phyloP scores from a whole-genome alignment of 495 filamentous ascomycete species.

The Xanthoparmelia taractica region DNA sequence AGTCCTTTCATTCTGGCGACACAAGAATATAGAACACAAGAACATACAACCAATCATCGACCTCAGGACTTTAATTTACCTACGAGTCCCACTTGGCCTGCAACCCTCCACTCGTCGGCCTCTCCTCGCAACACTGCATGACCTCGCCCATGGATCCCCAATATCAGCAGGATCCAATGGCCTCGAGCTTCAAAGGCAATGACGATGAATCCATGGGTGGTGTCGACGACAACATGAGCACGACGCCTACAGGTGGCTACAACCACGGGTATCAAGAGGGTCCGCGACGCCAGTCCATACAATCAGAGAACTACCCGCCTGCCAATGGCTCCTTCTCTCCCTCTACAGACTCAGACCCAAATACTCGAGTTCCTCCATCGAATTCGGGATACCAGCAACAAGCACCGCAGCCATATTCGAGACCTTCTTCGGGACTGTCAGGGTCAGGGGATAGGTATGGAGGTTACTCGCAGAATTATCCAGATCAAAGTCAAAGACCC shows the following conservation, averaged over 20 bases:
- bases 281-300: conserved; percentile 37
- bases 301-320: conserved; percentile 39
- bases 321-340: conserved; percentile 37
- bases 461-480: conserved; percentile 34
- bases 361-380: conserved; percentile 28
- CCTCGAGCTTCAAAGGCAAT: conserved; percentile 20
- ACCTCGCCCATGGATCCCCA: conserved; percentile 24
- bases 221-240: conserved; percentile 33
- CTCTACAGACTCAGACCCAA: conserved; percentile 38
- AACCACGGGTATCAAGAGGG: conserved; percentile 34
- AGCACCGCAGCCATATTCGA: conserved; percentile 36
- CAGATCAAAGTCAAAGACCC: conserved; percentile 39
- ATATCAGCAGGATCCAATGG: conserved; percentile 31
- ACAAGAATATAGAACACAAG: background rate
- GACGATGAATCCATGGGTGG: conserved; percentile 33
- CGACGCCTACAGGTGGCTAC: conserved; percentile 27
- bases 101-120: background rate
- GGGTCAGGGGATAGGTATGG: conserved; percentile 38
- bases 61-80: background rate
- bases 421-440: conserved; percentile 46
- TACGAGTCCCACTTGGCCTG: background rate
- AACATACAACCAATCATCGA: background rate
- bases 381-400: conserved; percentile 38
- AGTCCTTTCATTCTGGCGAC: background rate
- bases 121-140: background rate